Evolutionary conservation across 768 basidiomycete genomes (phyloP), one percentile per base, ranked within the genome.

Genomic region (Artomyces pyxidatus): DNA sequence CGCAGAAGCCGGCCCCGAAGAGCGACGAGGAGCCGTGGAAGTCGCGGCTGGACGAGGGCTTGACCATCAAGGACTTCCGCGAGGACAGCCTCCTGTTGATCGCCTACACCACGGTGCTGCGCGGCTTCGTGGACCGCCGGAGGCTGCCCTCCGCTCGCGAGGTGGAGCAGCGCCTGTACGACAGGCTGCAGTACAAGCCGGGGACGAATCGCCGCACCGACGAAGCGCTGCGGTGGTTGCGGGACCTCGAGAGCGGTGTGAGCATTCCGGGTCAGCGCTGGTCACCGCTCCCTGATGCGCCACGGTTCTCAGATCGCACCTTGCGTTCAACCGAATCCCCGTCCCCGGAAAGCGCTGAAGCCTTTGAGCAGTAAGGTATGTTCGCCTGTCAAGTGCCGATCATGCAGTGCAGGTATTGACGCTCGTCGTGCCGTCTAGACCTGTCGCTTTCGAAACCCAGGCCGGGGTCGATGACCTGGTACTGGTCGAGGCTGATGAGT

Each of bases 61-160:
- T 27, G 25, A n/a, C 42, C 55, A 25, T 45, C n/a, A n/a, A 46
- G 32, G 35, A 46, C 26, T 12, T 16, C 19, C 53, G 59, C 11
- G 58, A 64, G 11, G 28, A 52, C 9, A 62, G 63, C 1, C 61
- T 60, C 28, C 48, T 16, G 38, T 23, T 72, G 41, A 64, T 68
- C 5, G 57, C 65, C 2, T 70, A 75, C 37, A 66, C 67, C 0
- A 67, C 65, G 35, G 57, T 71, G 42, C 47, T 76, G 45, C 61
- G 63, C 1, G 70, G 69, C 16, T 70, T 74, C 27, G 51, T 73
- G 19, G 28, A 61, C 10, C 54, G 65, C 3, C 56, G 55, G 23
- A 55, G 61, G 23, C 44, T 67, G 7, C 38, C 48, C n/a, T 63
- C 60, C 6, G 68, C 70, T 4, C 56, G 57, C 16, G 59, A 63